These are phyloP conservation scores for Asterophora lycoperdoides DNA, from an alignment of 768 basidiomycete genomes.

Conservation along the genomic window DNA sequence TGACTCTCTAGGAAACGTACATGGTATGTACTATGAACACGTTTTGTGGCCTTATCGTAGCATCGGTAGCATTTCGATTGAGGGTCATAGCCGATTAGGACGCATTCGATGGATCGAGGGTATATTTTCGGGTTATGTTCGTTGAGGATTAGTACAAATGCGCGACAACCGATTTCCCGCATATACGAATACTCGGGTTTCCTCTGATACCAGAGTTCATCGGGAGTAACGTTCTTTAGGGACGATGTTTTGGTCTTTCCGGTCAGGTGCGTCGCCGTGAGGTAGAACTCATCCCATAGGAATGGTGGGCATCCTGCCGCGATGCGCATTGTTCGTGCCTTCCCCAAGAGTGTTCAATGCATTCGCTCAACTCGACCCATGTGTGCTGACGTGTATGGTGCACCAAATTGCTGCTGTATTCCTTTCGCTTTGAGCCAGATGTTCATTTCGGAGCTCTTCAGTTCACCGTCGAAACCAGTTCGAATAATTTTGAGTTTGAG, in stretches of 20 bases:
- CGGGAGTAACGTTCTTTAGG: constrained; percentile 14
- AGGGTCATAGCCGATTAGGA: constrained; percentile 33
- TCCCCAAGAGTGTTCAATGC: constrained; percentile 26
- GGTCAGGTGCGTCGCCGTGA: constrained; percentile 16
- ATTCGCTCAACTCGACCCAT: constrained; percentile 30
- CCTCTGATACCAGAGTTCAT: constrained; percentile 15
- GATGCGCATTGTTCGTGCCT: constrained; percentile 23
- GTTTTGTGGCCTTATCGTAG: constrained; percentile 19
- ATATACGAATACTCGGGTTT: constrained; percentile 25
- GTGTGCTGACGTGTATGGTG: constrained; percentile 28
- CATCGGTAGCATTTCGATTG: constrained; percentile 30
- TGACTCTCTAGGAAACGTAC: constrained; percentile 23
- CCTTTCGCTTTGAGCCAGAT: constrained; percentile 14
- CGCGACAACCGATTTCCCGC: constrained; percentile 29
- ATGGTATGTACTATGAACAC: constrained; percentile 18
- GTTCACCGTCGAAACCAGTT: constrained; percentile 22
- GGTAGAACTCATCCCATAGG: constrained; percentile 26
- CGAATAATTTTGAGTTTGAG: background rate
- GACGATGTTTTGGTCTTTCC: background rate
- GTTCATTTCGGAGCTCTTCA: constrained; percentile 9
- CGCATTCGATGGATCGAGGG: constrained; percentile 25
- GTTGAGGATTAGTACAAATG: constrained; percentile 30
- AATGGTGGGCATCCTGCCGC: constrained; percentile 17
- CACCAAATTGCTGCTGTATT: constrained; percentile 14
- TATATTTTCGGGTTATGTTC: constrained; percentile 24